Conservation (phyloP, 352 stramenopile species). For the Blastocystis sp. region DNA sequence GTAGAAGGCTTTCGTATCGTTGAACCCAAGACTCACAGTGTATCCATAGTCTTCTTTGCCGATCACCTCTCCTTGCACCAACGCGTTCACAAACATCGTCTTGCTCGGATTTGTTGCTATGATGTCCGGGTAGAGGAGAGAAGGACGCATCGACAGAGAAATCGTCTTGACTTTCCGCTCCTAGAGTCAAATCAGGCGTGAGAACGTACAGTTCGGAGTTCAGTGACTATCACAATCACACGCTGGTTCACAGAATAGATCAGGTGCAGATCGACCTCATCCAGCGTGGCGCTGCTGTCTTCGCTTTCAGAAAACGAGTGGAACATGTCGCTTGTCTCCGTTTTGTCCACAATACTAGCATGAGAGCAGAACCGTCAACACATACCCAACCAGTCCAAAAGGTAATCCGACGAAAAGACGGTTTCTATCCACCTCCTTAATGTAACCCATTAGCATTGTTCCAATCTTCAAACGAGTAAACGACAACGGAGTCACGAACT, state of each 20-base stretch:
- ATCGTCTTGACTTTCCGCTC: background rate
- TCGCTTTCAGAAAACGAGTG: background rate
- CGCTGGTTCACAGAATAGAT: slow-evolving; percentile 15
- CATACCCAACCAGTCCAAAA: background rate
- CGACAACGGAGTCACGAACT: background rate
- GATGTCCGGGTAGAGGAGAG: background rate
- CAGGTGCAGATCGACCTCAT: slow-evolving; percentile 6
- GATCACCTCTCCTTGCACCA: slow-evolving; percentile 33
- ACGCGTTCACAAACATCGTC: background rate
- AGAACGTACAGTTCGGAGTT: background rate
- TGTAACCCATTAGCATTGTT: slow-evolving; percentile 25
- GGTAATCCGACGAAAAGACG: slow-evolving; percentile 16
- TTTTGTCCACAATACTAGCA: background rate
- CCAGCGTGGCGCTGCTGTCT: background rate
- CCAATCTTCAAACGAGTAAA: slow-evolving; percentile 43
- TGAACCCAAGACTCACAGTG: slow-evolving; percentile 38
- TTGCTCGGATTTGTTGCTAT: background rate
- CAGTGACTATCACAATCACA: slow-evolving; percentile 7
- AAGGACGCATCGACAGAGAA: slow-evolving; percentile 53
- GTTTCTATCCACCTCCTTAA: background rate
- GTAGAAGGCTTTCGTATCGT: slow-evolving; percentile 11
- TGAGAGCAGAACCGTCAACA: background rate
- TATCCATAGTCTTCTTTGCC: slow-evolving; percentile 54
- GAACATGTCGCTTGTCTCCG: slow-evolving; percentile 29
- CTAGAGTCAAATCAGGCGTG: background rate